These are phyloP conservation scores for Saturnispora dispora DNA, from an alignment of 805 yeast genomes.

Conservation along the genomic window DNA sequence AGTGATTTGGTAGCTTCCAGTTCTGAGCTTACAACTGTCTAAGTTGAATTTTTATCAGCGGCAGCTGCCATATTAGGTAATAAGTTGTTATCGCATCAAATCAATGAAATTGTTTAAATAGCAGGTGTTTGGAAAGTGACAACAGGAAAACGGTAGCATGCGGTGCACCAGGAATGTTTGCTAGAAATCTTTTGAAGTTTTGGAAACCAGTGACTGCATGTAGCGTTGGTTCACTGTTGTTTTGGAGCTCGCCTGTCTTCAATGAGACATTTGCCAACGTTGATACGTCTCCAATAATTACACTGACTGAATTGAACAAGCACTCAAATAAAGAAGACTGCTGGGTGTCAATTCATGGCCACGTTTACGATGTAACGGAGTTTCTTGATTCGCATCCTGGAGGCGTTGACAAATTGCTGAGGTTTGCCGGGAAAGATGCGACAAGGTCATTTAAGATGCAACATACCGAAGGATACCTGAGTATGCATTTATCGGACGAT, in stretches of 20 bases:
- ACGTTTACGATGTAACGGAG: constrained; percentile 80
- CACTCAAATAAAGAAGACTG: constrained; percentile 60
- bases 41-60: neutral
- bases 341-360: constrained; percentile 78
- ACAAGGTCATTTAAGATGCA: constrained; percentile 25
- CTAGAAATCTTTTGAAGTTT: neutral
- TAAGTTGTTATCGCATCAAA: neutral
- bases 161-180: neutral
- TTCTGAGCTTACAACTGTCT: neutral
- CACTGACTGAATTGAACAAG: constrained; percentile 13
- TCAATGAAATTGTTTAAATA: neutral
- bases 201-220: neutral
- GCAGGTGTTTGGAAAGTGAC: neutral
- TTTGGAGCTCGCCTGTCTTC: constrained; percentile 35
- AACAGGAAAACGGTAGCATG: neutral
- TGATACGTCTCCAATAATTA: constrained; percentile 8
- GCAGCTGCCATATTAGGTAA: neutral
- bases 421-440: constrained; percentile 63
- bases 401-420: constrained; percentile 68
- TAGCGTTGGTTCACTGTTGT: neutral
- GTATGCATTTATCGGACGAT: constrained; percentile 19
- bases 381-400: constrained; percentile 89
- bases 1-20: neutral
- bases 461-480: constrained; percentile 22
- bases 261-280: constrained; percentile 40